Percentiles rank a stretch among this genome's conserved stretches.
Evolutionary conservation across 495 filamentous ascomycete genomes (phyloP).

Genomic region (Daldinia vernicosa): DNA sequence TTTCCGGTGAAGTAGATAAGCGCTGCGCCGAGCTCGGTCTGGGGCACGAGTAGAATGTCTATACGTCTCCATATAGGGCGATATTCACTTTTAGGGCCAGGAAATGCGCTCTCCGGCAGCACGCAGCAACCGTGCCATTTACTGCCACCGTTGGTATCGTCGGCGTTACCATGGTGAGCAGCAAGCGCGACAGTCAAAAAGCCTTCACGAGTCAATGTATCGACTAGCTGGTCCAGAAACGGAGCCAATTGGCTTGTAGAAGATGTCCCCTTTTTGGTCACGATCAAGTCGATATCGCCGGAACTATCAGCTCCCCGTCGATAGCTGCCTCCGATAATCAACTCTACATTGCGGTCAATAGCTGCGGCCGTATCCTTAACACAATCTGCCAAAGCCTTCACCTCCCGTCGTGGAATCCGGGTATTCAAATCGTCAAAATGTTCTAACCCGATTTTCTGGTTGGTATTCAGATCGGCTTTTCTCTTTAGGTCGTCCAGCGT

Average conservation of each 20-base stretch:
- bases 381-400: constrained; percentile 71
- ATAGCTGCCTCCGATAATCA: constrained; percentile 85
- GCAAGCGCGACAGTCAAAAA: constrained; percentile 67
- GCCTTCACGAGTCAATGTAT: constrained; percentile 62
- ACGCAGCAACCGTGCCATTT: constrained; percentile 92
- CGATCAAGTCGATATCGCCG: constrained; percentile 86
- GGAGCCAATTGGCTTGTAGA: constrained; percentile 67
- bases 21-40: constrained; percentile 83
- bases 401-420: constrained; percentile 83
- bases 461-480: constrained; percentile 71
- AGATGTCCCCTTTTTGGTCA: constrained; percentile 73
- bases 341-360: constrained; percentile 67
- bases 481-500: constrained; percentile 75
- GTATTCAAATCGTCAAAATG: constrained; percentile 83
- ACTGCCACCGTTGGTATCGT: constrained; percentile 55
- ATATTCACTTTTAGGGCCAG: constrained; percentile 34
- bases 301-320: constrained; percentile 77
- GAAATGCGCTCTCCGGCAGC: constrained; percentile 55
- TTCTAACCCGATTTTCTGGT: constrained; percentile 81
- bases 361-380: constrained; percentile 68
- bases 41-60: constrained; percentile 87
- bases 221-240: constrained; percentile 72
- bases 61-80: constrained; percentile 76
- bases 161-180: constrained; percentile 39
- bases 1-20: constrained; percentile 96